phyloP scores from a whole-genome alignment of 2,329 filamentous ascomycete species.

The Lachnellula occidentalis region DNA sequence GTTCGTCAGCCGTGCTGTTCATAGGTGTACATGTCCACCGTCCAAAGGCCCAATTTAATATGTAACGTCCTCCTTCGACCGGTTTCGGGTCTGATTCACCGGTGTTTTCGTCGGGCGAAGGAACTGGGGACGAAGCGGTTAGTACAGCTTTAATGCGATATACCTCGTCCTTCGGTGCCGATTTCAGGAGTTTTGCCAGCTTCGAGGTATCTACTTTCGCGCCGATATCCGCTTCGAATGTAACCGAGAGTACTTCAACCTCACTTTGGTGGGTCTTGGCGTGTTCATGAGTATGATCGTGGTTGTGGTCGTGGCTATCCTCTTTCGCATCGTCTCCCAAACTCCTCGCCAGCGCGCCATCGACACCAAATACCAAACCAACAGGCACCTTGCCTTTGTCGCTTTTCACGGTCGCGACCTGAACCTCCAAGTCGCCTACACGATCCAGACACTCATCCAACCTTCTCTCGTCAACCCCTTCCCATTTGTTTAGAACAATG shows the following conservation, averaged over 20 bases:
- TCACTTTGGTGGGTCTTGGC: conserved; percentile 65
- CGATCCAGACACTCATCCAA: conserved; percentile 62
- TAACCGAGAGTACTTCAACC: conserved; percentile 86
- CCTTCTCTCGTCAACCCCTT: conserved; percentile 52
- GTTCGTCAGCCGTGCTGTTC: conserved; percentile 40
- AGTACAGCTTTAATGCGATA: conserved; percentile 84
- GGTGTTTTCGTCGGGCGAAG: conserved; percentile 45
- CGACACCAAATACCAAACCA: conserved; percentile 79
- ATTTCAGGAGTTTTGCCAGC: conserved; percentile 60
- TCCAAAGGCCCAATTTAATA: conserved; percentile 97
- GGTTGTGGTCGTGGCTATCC: conserved; percentile 50
- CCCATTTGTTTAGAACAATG: conserved; percentile 71
- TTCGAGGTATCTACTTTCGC: conserved; percentile 51
- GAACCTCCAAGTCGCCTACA: conserved; percentile 59
- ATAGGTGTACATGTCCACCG: conserved; percentile 83
- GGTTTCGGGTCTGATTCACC: conserved; percentile 29
- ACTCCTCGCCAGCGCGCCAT: conserved; percentile 66
- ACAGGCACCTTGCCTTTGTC: conserved; percentile 72
- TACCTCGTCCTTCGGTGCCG: conserved; percentile 84
- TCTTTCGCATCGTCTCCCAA: conserved; percentile 37
- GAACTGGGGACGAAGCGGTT: conserved; percentile 42
- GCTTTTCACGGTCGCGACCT: conserved; percentile 76
- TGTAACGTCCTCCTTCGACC: conserved; percentile 55
- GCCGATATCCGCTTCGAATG: conserved; percentile 45
- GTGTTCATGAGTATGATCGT: conserved; percentile 51